These are phyloP conservation scores for Eucalyptus pauciflora DNA, from an alignment of 345 rosid genomes.

Conservation along the genomic window DNA sequence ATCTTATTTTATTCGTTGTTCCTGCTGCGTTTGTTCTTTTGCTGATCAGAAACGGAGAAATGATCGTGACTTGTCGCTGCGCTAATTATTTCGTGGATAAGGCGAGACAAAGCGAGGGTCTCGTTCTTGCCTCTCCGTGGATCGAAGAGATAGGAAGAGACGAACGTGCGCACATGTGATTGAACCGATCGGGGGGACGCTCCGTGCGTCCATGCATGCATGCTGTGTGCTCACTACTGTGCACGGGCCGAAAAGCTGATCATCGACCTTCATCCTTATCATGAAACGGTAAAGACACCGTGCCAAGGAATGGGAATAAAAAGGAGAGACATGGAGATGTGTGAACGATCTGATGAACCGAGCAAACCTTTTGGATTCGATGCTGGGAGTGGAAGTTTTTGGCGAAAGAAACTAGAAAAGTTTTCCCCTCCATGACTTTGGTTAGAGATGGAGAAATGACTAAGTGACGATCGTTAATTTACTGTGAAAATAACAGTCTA, in stretches of 20 bases:
- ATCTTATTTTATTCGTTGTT: too few species aligned
- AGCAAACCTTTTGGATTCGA: neutral
- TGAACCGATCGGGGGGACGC: neutral
- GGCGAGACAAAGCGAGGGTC: too few species aligned
- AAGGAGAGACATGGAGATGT: neutral
- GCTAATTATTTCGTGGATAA: too few species aligned
- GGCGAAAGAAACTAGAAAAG: too few species aligned
- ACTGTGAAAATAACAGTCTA: rapidly evolving
- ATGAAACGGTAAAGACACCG: neutral
- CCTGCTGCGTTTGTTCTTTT: too few species aligned
- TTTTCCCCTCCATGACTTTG: too few species aligned
- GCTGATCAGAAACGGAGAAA: too few species aligned
- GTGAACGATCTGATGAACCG: neutral
- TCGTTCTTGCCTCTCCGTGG: too few species aligned
- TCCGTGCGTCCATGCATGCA: neutral
- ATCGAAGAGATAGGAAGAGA: neutral
- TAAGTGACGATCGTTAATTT: too few species aligned
- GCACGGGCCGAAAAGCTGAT: neutral
- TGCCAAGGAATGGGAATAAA: neutral
- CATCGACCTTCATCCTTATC: neutral
- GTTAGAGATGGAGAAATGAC: too few species aligned
- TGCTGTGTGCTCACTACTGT: neutral
- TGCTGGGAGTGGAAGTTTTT: neutral
- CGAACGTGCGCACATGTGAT: neutral
- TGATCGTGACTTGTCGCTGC: too few species aligned